phyloP scores from a whole-genome alignment of 352 stramenopile genomes.

The Phytopythium kandeliae region DNA sequence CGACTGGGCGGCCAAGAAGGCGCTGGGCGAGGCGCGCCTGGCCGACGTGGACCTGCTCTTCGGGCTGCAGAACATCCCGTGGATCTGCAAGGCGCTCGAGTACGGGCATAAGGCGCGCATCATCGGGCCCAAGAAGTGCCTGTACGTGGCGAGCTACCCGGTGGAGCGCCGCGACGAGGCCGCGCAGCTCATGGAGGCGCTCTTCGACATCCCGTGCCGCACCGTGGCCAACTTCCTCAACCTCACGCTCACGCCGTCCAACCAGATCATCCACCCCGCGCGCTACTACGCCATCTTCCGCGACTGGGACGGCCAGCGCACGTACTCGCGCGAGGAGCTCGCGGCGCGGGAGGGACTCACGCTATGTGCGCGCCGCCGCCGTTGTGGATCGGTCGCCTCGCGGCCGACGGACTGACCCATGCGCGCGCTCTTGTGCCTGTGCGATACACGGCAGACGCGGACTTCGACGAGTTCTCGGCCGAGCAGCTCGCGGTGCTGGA shows the following conservation, averaged over 20 bases:
- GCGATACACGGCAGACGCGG: constrained; percentile 61
- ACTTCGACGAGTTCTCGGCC: constrained; percentile 91
- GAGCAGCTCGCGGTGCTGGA: constrained; percentile 90
- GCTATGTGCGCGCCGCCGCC: constrained; percentile 71
- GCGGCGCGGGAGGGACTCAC: constrained; percentile 83
- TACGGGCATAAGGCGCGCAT: constrained; percentile 88
- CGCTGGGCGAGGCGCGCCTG: constrained; percentile 62
- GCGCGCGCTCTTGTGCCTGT: no score
- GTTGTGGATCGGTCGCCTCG: no score
- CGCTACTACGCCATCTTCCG: constrained; percentile 92
- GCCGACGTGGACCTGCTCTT: constrained; percentile 75
- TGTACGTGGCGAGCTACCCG: constrained; percentile 89
- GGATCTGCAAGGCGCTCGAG: constrained; percentile 90
- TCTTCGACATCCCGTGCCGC: constrained; percentile 90
- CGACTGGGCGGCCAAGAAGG: constrained; percentile 89
- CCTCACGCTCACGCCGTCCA: constrained; percentile 90
- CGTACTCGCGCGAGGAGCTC: constrained; percentile 82
- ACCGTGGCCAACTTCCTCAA: constrained; percentile 92
- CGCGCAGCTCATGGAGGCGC: constrained; percentile 72
- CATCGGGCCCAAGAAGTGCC: constrained; percentile 87
- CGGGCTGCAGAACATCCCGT: constrained; percentile 92
- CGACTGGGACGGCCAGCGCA: constrained; percentile 89
- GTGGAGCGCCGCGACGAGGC: constrained; percentile 79
- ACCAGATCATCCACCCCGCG: constrained; percentile 92
- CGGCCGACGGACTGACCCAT: neutral